Conservation (phyloP, 129 eudicot species). For the Escallonia herrerae region DNA sequence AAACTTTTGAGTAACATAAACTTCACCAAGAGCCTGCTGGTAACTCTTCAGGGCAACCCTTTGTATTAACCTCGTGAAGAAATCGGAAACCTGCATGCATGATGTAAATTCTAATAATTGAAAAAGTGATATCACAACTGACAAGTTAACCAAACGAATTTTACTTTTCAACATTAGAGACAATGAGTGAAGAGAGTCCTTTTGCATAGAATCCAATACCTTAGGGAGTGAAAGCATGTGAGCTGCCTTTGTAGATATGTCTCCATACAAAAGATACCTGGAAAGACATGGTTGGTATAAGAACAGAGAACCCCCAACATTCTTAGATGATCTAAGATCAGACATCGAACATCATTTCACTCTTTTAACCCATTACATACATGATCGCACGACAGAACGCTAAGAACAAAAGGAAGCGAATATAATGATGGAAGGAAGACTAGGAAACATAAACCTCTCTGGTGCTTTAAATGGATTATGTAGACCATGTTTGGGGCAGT, state of each 20-base stretch:
- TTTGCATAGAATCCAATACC: constrained; percentile 34
- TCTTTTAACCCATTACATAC: no score
- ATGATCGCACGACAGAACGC: not conserved
- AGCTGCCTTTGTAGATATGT: constrained; percentile 80
- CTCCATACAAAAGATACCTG: constrained; percentile 94
- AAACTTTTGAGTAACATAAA: constrained; percentile 78
- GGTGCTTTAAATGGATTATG: constrained; percentile 93
- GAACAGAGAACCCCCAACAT: not conserved
- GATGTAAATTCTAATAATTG: constrained; percentile 5
- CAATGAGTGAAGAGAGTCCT: not conserved
- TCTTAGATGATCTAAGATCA: not conserved
- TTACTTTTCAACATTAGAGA: not conserved
- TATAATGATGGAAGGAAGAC: not conserved
- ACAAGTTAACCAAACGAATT: not conserved
- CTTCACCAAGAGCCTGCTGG: constrained; percentile 93
- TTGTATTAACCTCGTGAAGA: constrained; percentile 82
- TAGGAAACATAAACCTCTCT: constrained; percentile 51
- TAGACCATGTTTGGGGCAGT: constrained; percentile 86
- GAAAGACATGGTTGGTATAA: not conserved
- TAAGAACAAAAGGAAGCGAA: not conserved
- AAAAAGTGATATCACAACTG: not conserved
- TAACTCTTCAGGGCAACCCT: constrained; percentile 98
- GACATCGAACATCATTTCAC: not conserved
- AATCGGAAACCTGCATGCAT: constrained; percentile 65
- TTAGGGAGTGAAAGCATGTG: constrained; percentile 73